Evolutionary conservation across 2,329 filamentous ascomycete genomes (phyloP).

Genomic region (Ilyonectria robusta): DNA sequence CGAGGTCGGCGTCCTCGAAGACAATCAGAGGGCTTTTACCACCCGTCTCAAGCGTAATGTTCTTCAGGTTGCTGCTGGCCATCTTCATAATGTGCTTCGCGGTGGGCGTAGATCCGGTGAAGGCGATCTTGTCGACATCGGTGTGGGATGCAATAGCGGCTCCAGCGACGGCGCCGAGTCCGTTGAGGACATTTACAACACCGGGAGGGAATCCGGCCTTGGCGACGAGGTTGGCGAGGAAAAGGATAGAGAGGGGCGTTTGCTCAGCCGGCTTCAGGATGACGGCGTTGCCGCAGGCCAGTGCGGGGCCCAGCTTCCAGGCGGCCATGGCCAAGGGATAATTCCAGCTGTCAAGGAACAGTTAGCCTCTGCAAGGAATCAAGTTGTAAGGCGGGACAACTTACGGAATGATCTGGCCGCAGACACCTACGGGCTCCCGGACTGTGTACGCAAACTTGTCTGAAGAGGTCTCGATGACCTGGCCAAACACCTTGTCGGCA

Average conservation of each 20-base stretch:
- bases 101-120: slow-evolving; percentile 81
- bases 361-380: background rate
- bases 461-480: slow-evolving; percentile 78
- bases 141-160: slow-evolving; percentile 77
- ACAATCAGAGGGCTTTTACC: slow-evolving; percentile 76
- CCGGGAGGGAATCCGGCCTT: slow-evolving; percentile 84
- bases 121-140: slow-evolving; percentile 83
- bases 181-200: slow-evolving; percentile 83
- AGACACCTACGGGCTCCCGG: slow-evolving; percentile 83
- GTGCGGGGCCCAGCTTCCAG: slow-evolving; percentile 83
- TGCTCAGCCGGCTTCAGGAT: slow-evolving; percentile 78
- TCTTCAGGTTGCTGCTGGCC: slow-evolving; percentile 76
- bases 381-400: slow-evolving; percentile 1
- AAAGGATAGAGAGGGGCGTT: slow-evolving; percentile 75
- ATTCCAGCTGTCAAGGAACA: slow-evolving; percentile 65
- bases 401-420: slow-evolving; percentile 77
- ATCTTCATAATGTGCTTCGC: slow-evolving; percentile 83
- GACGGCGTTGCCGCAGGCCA: slow-evolving; percentile 75
- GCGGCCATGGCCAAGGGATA: slow-evolving; percentile 65
- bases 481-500: slow-evolving; percentile 84
- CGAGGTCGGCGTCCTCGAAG: slow-evolving; percentile 75
- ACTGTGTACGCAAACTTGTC: slow-evolving; percentile 83
- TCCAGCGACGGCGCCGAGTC: slow-evolving; percentile 77
- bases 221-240: slow-evolving; percentile 70
- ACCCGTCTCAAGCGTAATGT: slow-evolving; percentile 76